A percentile compares a stretch with the other conserved stretches of the same genome.
Evolutionary conservation across 129 eudicot species (phyloP).

Genomic region (Tagetes erecta): DNA sequence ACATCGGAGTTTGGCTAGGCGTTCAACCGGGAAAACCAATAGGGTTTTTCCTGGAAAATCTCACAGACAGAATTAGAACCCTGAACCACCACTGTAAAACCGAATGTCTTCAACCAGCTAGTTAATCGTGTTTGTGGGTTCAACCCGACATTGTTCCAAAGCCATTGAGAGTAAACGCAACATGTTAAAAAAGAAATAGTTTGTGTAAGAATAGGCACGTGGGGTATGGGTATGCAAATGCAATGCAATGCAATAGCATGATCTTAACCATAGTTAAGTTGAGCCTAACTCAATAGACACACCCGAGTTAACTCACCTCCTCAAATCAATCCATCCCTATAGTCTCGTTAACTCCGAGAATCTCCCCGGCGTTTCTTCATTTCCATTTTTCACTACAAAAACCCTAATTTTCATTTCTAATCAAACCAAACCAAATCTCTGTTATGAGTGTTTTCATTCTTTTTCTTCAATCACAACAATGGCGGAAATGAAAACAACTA

Average conservation of each 20-base stretch:
- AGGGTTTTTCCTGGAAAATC: no score
- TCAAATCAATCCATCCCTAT: constrained; percentile 7
- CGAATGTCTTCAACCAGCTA: no score
- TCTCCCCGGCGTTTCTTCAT: constrained; percentile 24
- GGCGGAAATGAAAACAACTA: constrained; percentile 29
- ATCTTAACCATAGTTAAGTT: constrained; percentile 29
- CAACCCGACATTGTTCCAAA: no score
- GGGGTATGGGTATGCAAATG: neutral
- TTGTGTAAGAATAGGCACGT: constrained; percentile 21
- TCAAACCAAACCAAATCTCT: neutral
- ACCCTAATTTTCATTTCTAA: neutral
- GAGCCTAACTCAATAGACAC: neutral
- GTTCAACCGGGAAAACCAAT: no score
- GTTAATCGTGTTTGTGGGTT: no score
- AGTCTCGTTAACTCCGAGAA: constrained; percentile 39
- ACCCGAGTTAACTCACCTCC: constrained; percentile 26
- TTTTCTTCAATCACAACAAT: neutral
- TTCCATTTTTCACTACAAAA: neutral
- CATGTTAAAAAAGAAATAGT: no score
- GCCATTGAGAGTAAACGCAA: no score
- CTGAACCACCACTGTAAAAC: no score
- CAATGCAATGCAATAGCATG: no score
- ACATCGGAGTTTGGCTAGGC: no score
- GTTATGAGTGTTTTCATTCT: no score
- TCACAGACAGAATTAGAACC: no score